These are phyloP conservation scores for Huntiella abstrusa DNA, from an alignment of 2,329 filamentous ascomycete genomes.

Conservation along the genomic window DNA sequence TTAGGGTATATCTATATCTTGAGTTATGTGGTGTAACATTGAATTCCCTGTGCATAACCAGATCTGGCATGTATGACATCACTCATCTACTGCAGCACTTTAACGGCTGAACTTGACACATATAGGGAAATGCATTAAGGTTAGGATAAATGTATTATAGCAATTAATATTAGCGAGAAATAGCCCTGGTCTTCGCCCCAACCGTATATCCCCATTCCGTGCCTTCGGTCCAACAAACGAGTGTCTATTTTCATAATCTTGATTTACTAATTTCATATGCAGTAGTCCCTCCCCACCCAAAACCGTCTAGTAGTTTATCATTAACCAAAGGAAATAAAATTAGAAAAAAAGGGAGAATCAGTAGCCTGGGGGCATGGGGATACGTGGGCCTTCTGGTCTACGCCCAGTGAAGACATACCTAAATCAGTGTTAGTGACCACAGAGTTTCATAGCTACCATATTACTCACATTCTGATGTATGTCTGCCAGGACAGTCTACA, in stretches of 20 bases:
- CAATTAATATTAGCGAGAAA: too few relatives aligned
- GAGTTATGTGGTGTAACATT: background rate
- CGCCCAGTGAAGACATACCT: slow-evolving; percentile 20
- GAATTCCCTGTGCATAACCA: background rate
- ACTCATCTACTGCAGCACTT: too few relatives aligned
- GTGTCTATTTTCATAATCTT: too few relatives aligned
- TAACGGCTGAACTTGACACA: too few relatives aligned
- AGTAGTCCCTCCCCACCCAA: too few relatives aligned
- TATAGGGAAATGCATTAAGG: too few relatives aligned
- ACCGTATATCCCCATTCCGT: too few relatives aligned
- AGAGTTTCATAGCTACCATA: slow-evolving; percentile 8
- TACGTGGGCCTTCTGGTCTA: slow-evolving; percentile 12
- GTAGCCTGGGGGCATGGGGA: background rate
- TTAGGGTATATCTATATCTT: background rate
- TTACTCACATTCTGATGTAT: slow-evolving; percentile 59
- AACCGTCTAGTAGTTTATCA: background rate
- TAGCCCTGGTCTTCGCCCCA: too few relatives aligned
- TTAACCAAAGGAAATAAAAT: background rate
- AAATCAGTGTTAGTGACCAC: background rate
- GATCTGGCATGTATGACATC: too few relatives aligned
- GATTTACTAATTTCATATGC: too few relatives aligned
- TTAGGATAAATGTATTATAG: too few relatives aligned
- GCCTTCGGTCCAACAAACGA: too few relatives aligned
- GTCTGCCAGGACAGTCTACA: slow-evolving; percentile 47
- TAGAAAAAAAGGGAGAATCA: background rate